Evolutionary conservation across 257 asterid species (phyloP), one percentile per base, ranked within the genome.

Genomic region (Ilex asprella): DNA sequence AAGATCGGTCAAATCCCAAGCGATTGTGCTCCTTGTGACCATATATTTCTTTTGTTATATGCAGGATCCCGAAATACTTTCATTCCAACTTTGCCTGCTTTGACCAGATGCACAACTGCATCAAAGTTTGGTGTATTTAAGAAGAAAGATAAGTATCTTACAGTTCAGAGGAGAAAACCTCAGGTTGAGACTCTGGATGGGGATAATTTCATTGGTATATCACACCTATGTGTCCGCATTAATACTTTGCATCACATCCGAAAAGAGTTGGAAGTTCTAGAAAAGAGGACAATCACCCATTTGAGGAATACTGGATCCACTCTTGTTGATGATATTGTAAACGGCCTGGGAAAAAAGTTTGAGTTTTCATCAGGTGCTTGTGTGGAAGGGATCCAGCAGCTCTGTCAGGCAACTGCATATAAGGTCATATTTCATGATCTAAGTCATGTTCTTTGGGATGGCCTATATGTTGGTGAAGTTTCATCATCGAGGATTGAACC

Each of bases 401-500:
- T 91, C 54, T 86, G 94, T 1, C 94, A 88, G 76, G 79, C 87
- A 70, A 71, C 82, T 41, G 95, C 94, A 13, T 91, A 84, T 77
- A 88, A 75, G 72, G 73, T 86, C 31, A 83, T 91, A 35, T 91
- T 88, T 71, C 83, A 72, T 43, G 89, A 88, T 69, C 79, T 91
- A 43, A 78, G 81, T 55, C 86, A 75, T 60, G 86, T 83, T 58
- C 71, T 82, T 3, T 61, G 78, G 74, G 83, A 91, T 63, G 76
- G 83, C 76, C 80, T 91, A 0, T 91, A 88, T 55, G 69, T 72
- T 15, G 95, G 90, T 10, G 88, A 84, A 7, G 75, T 74, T 73
- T 81, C 94, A 41, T 79, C 86, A 10, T 81, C 86, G 32, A 81
- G 98, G 65, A 88, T 88, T n/a, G 98, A 91, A 62, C 96, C 88